phyloP scores from a whole-genome alignment of 441 rosid species.

The Viola pubescens region DNA sequence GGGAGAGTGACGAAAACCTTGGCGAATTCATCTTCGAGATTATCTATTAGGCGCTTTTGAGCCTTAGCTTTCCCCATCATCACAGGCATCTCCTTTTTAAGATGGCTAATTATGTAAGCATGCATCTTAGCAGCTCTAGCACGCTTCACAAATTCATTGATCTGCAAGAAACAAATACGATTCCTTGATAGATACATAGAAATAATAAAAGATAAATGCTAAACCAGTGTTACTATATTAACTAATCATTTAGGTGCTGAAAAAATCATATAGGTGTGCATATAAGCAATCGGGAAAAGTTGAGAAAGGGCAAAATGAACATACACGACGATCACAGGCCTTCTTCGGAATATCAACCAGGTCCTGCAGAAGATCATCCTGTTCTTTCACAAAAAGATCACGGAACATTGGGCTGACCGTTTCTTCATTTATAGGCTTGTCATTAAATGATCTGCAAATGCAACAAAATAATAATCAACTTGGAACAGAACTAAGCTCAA shows the following conservation, averaged over 20 bases:
- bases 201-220: too few species aligned
- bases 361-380: constrained; percentile 72
- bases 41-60: constrained; percentile 69
- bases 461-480: neutral
- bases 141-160: constrained; percentile 86
- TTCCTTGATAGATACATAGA: too few species aligned
- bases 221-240: too few species aligned
- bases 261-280: neutral
- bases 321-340: constrained; percentile 86
- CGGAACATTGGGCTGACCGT: constrained; percentile 52
- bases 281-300: neutral
- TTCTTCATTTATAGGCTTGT: constrained; percentile 60
- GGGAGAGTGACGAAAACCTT: constrained; percentile 37
- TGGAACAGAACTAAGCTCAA: neutral
- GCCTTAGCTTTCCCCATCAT: constrained; percentile 83
- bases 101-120: constrained; percentile 76
- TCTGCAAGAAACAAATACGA: constrained; percentile 28
- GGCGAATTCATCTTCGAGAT: constrained; percentile 62
- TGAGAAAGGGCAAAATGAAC: neutral
- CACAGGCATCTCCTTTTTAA: constrained; percentile 84
- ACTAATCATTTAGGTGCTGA: neutral
- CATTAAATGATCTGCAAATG: constrained; percentile 70
- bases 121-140: constrained; percentile 92
- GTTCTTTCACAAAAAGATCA: constrained; percentile 81
- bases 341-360: constrained; percentile 83